phyloP scores from a whole-genome alignment of 768 basidiomycete species.

The Termitomyces sp. region DNA sequence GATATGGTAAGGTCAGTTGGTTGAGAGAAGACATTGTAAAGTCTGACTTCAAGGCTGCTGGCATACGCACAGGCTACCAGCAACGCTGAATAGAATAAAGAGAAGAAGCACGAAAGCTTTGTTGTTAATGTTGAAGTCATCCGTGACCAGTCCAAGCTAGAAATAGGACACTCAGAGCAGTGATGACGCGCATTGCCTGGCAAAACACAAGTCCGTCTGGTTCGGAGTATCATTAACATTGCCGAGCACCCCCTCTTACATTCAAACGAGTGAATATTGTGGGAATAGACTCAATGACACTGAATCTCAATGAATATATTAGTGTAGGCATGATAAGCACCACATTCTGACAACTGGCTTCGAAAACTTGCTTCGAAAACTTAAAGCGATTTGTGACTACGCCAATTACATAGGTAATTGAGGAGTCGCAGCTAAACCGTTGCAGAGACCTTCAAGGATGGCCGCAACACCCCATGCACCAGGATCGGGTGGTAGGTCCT shows the following conservation, averaged over 20 bases:
- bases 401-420: not conserved
- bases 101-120: not conserved
- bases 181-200: not conserved
- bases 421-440: constrained; percentile 10
- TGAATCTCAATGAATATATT: not conserved
- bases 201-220: not conserved
- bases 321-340: not conserved
- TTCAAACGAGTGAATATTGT: not conserved
- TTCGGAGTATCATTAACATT: not conserved
- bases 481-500: constrained; percentile 41
- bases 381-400: not conserved
- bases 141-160: not conserved
- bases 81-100: not conserved
- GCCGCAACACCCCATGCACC: constrained; percentile 49
- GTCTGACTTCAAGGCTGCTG: constrained; percentile 2
- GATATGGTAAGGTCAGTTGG: not conserved
- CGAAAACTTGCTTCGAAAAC: not conserved
- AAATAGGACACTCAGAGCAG: not conserved
- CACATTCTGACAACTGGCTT: not conserved
- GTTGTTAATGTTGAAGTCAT: not conserved
- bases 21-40: not conserved
- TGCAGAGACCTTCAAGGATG: constrained; percentile 32
- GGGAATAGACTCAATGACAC: not conserved
- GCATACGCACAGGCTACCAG: not conserved
- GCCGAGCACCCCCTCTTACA: not conserved